phyloP scores from a whole-genome alignment of 2,329 filamentous ascomycete species.

The Verticillium alfalfae region DNA sequence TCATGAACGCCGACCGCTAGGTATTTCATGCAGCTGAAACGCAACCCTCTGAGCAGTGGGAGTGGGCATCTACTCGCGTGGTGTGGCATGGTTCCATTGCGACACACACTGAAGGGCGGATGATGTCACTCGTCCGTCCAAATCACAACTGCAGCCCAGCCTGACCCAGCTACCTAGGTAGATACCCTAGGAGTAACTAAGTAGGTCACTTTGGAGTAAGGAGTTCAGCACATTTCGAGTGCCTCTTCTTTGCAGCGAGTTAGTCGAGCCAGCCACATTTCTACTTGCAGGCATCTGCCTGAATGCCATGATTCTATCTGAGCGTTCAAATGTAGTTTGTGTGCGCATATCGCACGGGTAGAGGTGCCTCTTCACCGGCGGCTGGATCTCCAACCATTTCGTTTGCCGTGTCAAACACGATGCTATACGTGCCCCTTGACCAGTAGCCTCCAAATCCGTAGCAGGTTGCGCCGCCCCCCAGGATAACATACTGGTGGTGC shows the following conservation, averaged over 20 bases:
- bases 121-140: not conserved
- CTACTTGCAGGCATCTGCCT: too few relatives aligned
- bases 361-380: not conserved
- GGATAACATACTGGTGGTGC: conserved; percentile 49
- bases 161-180: too few relatives aligned
- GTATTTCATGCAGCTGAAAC: too few relatives aligned
- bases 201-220: too few relatives aligned
- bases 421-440: conserved; percentile 56
- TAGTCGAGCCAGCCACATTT: too few relatives aligned
- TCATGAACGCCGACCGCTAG: too few relatives aligned
- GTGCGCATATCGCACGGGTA: not conserved
- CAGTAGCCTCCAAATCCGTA: conserved; percentile 88
- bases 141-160: too few relatives aligned
- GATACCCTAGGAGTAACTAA: too few relatives aligned
- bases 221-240: too few relatives aligned
- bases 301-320: too few relatives aligned
- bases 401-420: conserved; percentile 18
- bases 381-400: not conserved
- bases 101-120: not conserved
- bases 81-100: not conserved
- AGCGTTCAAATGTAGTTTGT: not conserved
- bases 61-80: not conserved
- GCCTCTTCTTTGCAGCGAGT: too few relatives aligned
- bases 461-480: conserved; percentile 80
- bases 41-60: too few relatives aligned